Conservation (phyloP, 2,329 filamentous ascomycete species). For the Diaporthe velutina region DNA sequence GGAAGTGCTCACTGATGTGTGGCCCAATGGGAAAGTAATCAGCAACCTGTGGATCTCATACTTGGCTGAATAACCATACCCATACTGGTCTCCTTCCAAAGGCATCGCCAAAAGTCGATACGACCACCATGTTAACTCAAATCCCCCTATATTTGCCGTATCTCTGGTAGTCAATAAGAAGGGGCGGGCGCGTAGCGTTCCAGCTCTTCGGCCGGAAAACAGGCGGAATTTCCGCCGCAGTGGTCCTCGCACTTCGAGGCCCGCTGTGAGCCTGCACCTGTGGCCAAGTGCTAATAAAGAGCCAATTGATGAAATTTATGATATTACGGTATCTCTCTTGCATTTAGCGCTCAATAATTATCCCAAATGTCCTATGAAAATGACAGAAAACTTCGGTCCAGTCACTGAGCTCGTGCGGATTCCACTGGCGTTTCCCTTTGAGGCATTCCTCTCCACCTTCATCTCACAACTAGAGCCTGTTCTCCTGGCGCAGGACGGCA, state of each 20-base stretch:
- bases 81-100: neutral
- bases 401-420: conserved; percentile 28
- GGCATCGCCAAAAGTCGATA: too few relatives aligned
- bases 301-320: neutral
- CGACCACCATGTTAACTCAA: neutral
- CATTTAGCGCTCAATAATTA: too few relatives aligned
- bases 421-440: conserved; percentile 8
- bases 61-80: neutral
- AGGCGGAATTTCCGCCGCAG: conserved; percentile 9
- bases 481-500: conserved; percentile 2
- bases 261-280: too few relatives aligned
- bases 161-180: neutral
- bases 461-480: conserved; percentile 12
- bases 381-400: neutral
- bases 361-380: too few relatives aligned
- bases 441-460: conserved; percentile 12
- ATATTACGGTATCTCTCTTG: too few relatives aligned
- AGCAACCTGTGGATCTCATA: neutral
- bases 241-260: neutral
- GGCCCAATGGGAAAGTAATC: neutral
- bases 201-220: neutral
- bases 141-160: neutral
- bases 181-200: neutral
- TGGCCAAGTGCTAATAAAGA: too few relatives aligned
- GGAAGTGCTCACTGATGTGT: neutral